Percentiles rank a stretch among this genome's conserved stretches.
Conservation (phyloP, 2,329 filamentous ascomycete species). For the Botrytis medusae region DNA sequence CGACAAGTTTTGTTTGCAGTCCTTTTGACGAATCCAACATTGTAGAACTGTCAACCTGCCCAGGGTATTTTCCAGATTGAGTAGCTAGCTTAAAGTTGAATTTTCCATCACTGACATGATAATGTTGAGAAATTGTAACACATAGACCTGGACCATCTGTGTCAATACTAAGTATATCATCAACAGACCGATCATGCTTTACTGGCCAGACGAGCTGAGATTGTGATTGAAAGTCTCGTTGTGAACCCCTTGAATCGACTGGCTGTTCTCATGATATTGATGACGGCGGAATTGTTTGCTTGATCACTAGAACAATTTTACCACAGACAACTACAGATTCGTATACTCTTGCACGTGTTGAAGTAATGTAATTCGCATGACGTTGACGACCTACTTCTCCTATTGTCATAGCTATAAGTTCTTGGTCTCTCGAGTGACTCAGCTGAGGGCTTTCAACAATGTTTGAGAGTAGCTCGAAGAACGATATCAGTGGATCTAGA, state of each 20-base stretch:
- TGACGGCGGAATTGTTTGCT: not conserved
- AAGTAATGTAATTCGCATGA: not conserved
- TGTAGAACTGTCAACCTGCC: not conserved
- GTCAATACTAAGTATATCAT: too few species aligned
- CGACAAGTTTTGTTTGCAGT: not conserved
- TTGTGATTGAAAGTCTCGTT: too few species aligned
- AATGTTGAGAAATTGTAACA: too few species aligned
- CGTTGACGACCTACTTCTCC: not conserved
- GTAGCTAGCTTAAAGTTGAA: too few species aligned
- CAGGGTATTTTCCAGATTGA: too few species aligned
- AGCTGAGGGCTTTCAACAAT: not conserved
- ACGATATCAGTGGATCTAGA: not conserved
- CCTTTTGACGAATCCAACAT: not conserved
- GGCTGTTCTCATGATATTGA: not conserved
- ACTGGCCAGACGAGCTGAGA: too few species aligned
- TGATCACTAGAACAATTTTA: not conserved
- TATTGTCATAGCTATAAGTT: not conserved
- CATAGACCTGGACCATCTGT: too few species aligned
- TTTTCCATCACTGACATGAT: too few species aligned
- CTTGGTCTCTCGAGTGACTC: not conserved
- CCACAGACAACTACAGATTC: not conserved
- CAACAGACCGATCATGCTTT: too few species aligned
- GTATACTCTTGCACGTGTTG: not conserved
- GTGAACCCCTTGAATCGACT: not conserved
- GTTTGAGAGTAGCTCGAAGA: conserved; percentile 1